Conservation (phyloP, 495 filamentous ascomycete species). For the Penicillium mononematosum region DNA sequence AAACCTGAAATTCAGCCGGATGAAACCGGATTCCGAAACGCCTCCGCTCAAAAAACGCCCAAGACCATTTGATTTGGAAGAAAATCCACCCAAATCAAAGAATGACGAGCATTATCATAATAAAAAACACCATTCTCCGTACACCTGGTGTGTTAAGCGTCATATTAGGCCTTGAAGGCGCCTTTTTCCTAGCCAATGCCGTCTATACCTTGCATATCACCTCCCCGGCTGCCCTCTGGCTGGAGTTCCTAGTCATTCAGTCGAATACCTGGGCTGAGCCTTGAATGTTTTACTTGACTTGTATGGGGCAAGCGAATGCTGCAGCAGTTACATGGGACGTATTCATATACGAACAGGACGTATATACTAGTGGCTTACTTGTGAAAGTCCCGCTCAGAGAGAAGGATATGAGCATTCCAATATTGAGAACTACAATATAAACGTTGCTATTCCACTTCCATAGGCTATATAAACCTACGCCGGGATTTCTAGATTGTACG, state of each 20-base stretch:
- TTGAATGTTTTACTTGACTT: neutral
- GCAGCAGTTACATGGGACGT: constrained; percentile 19
- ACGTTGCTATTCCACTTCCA: neutral
- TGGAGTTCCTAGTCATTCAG: constrained; percentile 11
- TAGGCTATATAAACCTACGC: neutral
- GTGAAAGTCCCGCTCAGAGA: neutral
- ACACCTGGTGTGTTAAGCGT: constrained; percentile 16
- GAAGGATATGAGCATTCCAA: neutral
- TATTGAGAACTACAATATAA: neutral
- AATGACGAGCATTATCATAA: neutral
- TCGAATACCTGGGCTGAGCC: constrained; percentile 15
- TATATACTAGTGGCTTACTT: neutral
- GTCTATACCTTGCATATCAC: constrained; percentile 8
- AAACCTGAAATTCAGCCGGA: neutral
- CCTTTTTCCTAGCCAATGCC: constrained; percentile 21
- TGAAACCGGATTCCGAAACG: neutral
- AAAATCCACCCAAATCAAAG: neutral
- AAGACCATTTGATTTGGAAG: neutral
- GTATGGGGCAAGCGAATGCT: constrained; percentile 13
- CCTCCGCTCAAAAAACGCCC: neutral
- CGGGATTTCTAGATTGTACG: neutral
- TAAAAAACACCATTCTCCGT: constrained; percentile 18
- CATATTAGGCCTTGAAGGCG: constrained; percentile 21
- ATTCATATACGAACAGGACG: neutral
- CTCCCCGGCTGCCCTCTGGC: constrained; percentile 13